A percentile compares a stretch with the other conserved stretches of the same genome.
phyloP scores from a whole-genome alignment of 2,329 filamentous ascomycete genomes.

The Neoascochyta sp. region DNA sequence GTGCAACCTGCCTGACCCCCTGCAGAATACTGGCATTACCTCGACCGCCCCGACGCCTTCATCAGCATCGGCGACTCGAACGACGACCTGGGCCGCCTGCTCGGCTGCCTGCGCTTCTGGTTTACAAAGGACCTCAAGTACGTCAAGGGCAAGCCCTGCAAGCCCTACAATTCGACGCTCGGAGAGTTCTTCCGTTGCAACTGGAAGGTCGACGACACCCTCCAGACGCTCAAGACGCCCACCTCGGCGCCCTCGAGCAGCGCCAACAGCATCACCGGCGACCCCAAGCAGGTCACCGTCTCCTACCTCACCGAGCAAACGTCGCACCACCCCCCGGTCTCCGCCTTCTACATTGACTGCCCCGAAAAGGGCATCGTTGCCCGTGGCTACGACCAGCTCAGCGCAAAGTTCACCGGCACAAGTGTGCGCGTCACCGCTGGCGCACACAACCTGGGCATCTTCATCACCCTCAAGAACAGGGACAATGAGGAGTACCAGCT shows the following conservation, averaged over 20 bases:
- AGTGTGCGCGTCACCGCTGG: slow-evolving; percentile 88
- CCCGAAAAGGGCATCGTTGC: slow-evolving; percentile 85
- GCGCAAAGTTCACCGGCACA: slow-evolving; percentile 95
- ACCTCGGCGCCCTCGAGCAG: slow-evolving; percentile 42
- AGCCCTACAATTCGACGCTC: slow-evolving; percentile 95
- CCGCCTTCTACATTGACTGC: slow-evolving; percentile 90
- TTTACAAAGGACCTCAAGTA: slow-evolving; percentile 99
- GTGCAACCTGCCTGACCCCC: slow-evolving; percentile 28
- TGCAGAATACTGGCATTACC: slow-evolving; percentile 94
- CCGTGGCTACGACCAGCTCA: slow-evolving; percentile 90
- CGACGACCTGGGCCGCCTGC: slow-evolving; percentile 86
- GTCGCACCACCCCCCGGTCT: slow-evolving; percentile 94
- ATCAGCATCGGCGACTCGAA: slow-evolving; percentile 81
- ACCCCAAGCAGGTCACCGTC: slow-evolving; percentile 63
- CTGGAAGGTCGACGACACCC: slow-evolving; percentile 84
- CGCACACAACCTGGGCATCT: slow-evolving; percentile 92
- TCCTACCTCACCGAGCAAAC: slow-evolving; percentile 98
- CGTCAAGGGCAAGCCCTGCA: slow-evolving; percentile 96
- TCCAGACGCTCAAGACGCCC: slow-evolving; percentile 54
- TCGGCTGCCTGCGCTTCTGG: slow-evolving; percentile 94
- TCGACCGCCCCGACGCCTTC: slow-evolving; percentile 92
- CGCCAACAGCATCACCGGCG: slow-evolving; percentile 35
- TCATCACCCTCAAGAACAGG: slow-evolving; percentile 76
- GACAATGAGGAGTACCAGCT: slow-evolving; percentile 91
- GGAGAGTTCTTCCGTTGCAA: slow-evolving; percentile 99